Percentiles rank a stretch among this genome's conserved stretches.
Evolutionary conservation across 106 monocot genomes (phyloP).

Genomic region (Chionographis japonica): DNA sequence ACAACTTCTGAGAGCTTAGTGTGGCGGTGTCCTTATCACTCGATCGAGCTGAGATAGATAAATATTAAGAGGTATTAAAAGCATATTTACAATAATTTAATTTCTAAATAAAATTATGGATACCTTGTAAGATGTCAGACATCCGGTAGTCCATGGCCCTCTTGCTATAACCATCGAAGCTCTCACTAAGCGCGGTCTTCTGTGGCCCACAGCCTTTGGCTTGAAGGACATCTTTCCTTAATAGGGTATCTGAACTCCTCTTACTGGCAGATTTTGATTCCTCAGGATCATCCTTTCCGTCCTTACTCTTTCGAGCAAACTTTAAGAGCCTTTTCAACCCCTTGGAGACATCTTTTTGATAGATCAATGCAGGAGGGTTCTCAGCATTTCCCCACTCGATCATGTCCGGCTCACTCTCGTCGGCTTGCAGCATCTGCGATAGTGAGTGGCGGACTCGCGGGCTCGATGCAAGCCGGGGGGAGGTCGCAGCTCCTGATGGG

Average conservation of each 20-base stretch:
- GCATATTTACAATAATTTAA: not conserved
- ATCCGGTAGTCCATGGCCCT: constrained; percentile 29
- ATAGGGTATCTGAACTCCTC: constrained; percentile 41
- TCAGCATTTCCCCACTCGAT: constrained; percentile 99
- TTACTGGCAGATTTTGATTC: constrained; percentile 51
- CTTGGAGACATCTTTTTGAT: constrained; percentile 93
- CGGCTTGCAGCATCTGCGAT: constrained; percentile 95
- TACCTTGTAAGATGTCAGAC: constrained; percentile 49
- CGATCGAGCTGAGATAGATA: constrained; percentile 31
- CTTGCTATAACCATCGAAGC: constrained; percentile 65
- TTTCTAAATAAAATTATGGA: not conserved
- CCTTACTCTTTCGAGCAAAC: constrained; percentile 88
- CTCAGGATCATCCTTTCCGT: constrained; percentile 89
- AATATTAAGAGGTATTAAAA: not conserved
- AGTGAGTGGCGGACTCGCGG: constrained; percentile 72
- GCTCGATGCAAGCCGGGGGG: constrained; percentile 32
- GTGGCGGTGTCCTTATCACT: constrained; percentile 18
- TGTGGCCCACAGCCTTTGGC: constrained; percentile 37
- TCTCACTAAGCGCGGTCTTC: constrained; percentile 41
- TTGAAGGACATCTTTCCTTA: constrained; percentile 39
- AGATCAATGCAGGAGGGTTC: constrained; percentile 85
- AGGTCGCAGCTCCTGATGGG: not conserved
- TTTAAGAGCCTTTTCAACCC: constrained; percentile 92
- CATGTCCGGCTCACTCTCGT: constrained; percentile 68
- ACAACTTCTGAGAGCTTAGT: constrained; percentile 22